Evolutionary conservation across 1,284 basidiomycete genomes (phyloP).

Genomic region (Ceratobasidium sp.): DNA sequence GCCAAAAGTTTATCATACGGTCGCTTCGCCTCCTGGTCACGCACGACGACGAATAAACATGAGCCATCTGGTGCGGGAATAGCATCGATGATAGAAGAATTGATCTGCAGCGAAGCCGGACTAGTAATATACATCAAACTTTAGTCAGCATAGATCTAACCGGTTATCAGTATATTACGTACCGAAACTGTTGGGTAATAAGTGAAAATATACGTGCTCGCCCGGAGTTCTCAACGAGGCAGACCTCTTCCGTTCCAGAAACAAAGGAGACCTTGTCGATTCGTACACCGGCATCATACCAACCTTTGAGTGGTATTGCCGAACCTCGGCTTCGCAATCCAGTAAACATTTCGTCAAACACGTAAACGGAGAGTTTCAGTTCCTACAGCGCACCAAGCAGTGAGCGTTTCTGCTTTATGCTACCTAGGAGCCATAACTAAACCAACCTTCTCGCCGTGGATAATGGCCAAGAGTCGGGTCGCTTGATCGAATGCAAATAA

Average conservation of each 20-base stretch:
- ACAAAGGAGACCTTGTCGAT: slow-evolving; percentile 43
- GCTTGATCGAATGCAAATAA: slow-evolving; percentile 38
- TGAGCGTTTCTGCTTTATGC: too few relatives aligned
- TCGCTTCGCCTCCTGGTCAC: background rate
- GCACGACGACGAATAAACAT: slow-evolving; percentile 24
- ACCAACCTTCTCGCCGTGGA: slow-evolving; percentile 29
- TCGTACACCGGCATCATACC: slow-evolving; percentile 20
- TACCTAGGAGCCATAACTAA: too few relatives aligned
- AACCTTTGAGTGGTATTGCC: slow-evolving; percentile 32
- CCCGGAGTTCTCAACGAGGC: slow-evolving; percentile 46
- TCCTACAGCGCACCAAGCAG: slow-evolving; percentile 2
- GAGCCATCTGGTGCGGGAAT: slow-evolving; percentile 43
- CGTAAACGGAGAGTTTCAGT: slow-evolving; percentile 33
- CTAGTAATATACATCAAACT: slow-evolving; percentile 20
- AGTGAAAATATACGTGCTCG: slow-evolving; percentile 47
- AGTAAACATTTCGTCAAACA: slow-evolving; percentile 44
- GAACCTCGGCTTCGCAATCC: slow-evolving; percentile 37
- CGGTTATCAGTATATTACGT: slow-evolving; percentile 33
- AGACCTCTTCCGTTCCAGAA: slow-evolving; percentile 43
- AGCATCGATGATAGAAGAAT: slow-evolving; percentile 8
- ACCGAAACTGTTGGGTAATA: slow-evolving; percentile 64
- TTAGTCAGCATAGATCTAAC: too few relatives aligned
- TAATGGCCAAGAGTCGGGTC: slow-evolving; percentile 31
- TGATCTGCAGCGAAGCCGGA: slow-evolving; percentile 4
- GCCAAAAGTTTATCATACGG: slow-evolving; percentile 55